Base-by-base conservation (phyloP, 2,329 filamentous ascomycete species). In the Stachybotrys chartarum region DNA sequence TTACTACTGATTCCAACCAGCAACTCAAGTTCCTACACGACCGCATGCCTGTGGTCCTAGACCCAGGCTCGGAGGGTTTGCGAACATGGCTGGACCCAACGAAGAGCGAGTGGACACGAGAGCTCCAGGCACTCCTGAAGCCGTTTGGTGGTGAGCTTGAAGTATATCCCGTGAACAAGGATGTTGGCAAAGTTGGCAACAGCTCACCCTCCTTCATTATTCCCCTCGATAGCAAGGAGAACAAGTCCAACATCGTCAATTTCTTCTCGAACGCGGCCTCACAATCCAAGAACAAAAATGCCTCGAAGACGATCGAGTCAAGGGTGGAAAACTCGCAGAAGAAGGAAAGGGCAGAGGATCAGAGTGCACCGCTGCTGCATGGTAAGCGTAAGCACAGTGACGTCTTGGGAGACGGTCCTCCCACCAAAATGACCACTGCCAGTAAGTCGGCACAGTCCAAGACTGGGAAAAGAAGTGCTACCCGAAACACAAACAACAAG, bases 181-280 rank as follows among this genome's bases (percentile, higher is more conserved):
- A 94, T 5, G 93, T 97, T 0, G 92, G 92, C 1, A 97, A 96
- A 72, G 92, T 96, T 0, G 92, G 93, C 6, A 96, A 96, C 63
- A 89, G 96, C 69, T 95, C 89, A 18, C 85, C 90, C 0, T 81
- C 80, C 1, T 96, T 97, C 65, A 80, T 97, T 49, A 76, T 96
- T 1, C 93, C 93, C 0, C 74, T 97, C 39, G 81, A 89, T 64
- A 95, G 89, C 71, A 86, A 84, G 60, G 88, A 92, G 64, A 97
- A 97, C 70, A 97, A 95, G 74, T 85, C 81, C 52, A 97, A 94
- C 61, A 97, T 97, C 69, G 89, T 88, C 50, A 96, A 96, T 64
- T 97, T 96, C 76, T 97, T 97, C 66, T 80, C 80, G 7, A 88
- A 84, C 47, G 77, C 70, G 7, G 61, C 69, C 35, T 42, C 35